Evolutionary conservation across 176 grass and related monocot species (phyloP).

Genomic region (Raddia guianensis): DNA sequence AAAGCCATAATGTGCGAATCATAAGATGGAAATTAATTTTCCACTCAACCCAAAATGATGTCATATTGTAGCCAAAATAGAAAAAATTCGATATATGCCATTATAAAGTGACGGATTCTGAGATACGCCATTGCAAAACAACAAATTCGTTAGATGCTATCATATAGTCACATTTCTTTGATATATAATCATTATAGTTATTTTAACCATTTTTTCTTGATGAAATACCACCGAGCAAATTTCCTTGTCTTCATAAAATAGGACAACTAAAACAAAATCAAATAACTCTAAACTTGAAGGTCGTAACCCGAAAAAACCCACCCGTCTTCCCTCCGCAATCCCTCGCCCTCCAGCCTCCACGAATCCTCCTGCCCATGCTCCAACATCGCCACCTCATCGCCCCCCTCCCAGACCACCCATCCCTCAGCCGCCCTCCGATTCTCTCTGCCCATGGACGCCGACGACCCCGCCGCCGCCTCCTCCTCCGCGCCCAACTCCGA

Average conservation of each 20-base stretch:
- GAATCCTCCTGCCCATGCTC: slow-evolving; percentile 27
- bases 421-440: not conserved
- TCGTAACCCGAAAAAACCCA: slow-evolving; percentile 17
- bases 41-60: not conserved
- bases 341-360: not conserved
- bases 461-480: not conserved
- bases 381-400: not conserved
- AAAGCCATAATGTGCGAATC: too few relatives aligned
- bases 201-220: too few relatives aligned
- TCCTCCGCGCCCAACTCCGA: not conserved
- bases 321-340: slow-evolving; percentile 16
- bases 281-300: not conserved
- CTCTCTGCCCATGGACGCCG: slow-evolving; percentile 39
- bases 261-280: too few relatives aligned
- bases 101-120: too few relatives aligned
- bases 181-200: too few relatives aligned
- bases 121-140: too few relatives aligned
- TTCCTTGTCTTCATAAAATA: not conserved
- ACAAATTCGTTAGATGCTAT: too few relatives aligned
- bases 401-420: slow-evolving; percentile 7
- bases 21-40: too few relatives aligned
- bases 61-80: not conserved
- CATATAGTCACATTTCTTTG: too few relatives aligned
- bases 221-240: too few relatives aligned
- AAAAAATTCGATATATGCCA: too few relatives aligned